Base-by-base conservation (phyloP, 108 stramenopile species). In the Fragilariopsis cylindrus region DNA sequence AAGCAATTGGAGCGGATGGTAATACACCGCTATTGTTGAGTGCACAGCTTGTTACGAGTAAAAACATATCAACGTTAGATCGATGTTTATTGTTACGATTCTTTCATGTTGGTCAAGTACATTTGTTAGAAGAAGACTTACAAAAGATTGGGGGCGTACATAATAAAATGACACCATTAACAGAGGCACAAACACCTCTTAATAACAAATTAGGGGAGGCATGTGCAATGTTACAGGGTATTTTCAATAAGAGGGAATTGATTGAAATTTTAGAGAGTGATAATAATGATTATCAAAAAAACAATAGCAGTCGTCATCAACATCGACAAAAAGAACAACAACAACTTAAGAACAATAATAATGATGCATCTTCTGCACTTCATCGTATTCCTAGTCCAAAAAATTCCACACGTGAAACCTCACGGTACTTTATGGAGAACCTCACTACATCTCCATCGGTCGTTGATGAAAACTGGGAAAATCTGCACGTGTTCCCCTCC, bases 1-100 rank as follows among this genome's bases (percentile, higher is more conserved):
- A 78, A 57, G 77, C 77, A 7, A 72, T 78, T 45, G 77, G 77
- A 15, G 77, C 56, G n/a, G 53, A 78, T 45, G 77, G 71, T 16
- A 72, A 39, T 15, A 48, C 46, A 48, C 56, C 77, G 12, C 50
- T 70, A 40, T 19, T 78, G 2, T 12, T 71, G 42, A 45, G 50
- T 65, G 77, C 77, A 7, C 50, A 55, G 21, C 39, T 66, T 57
- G 65, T 45, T 19, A 54, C 58, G 13, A 68, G 30, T 48, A 68
- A 52, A 52, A 54, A 72, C 46, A 62, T 1, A 16, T 19, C 69
- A 55, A 49, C 43, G 7, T 48, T 78, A 55, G 77, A 78, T 0
- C 77, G 77, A 4, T 71, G 46, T 11, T 13, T 78, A 12, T 55
- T 60, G 11, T 13, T 49, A 30, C 42, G 67, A 44, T 68, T 16